phyloP scores from a whole-genome alignment of 306 rosid species.

The Hippophae gyantsensis region DNA sequence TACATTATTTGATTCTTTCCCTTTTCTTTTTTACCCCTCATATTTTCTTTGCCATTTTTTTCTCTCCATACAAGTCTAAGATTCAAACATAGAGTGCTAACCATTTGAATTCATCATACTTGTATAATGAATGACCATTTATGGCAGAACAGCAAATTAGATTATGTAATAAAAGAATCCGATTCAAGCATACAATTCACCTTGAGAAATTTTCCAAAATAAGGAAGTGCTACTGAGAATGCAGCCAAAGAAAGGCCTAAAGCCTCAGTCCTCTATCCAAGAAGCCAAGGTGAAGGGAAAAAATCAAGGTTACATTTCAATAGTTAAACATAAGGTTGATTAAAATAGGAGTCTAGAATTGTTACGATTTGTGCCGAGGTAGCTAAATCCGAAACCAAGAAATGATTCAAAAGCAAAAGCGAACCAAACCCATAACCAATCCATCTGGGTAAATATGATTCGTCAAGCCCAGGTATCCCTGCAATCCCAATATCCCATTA shows the following conservation, averaged over 20 bases:
- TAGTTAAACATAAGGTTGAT: background rate
- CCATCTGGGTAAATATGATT: slow-evolving; percentile 95
- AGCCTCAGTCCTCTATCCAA: slow-evolving; percentile 57
- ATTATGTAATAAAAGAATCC: background rate
- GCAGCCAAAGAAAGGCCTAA: slow-evolving; percentile 79
- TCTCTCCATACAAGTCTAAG: too few relatives aligned
- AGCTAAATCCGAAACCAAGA: slow-evolving; percentile 49
- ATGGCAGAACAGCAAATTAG: background rate
- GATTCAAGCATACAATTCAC: slow-evolving; percentile 21
- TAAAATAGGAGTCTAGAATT: background rate
- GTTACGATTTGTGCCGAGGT: slow-evolving; percentile 62
- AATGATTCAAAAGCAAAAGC: slow-evolving; percentile 62
- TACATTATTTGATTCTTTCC: too few relatives aligned
- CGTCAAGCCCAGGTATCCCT: slow-evolving; percentile 93
- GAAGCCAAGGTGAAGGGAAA: slow-evolving; percentile 7
- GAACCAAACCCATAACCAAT: slow-evolving; percentile 89
- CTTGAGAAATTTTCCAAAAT: slow-evolving; percentile 83
- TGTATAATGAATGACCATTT: too few relatives aligned
- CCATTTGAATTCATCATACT: too few relatives aligned
- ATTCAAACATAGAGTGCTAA: too few relatives aligned
- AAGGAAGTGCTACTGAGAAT: slow-evolving; percentile 60
- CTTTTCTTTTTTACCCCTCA: too few relatives aligned
- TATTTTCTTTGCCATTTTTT: too few relatives aligned
- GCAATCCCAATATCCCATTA: slow-evolving; percentile 9
- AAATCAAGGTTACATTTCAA: background rate